A percentile compares a stretch with the other conserved stretches of the same genome.
phyloP scores from a whole-genome alignment of 257 asterid genomes.

The Solanum pinnatisectum region DNA sequence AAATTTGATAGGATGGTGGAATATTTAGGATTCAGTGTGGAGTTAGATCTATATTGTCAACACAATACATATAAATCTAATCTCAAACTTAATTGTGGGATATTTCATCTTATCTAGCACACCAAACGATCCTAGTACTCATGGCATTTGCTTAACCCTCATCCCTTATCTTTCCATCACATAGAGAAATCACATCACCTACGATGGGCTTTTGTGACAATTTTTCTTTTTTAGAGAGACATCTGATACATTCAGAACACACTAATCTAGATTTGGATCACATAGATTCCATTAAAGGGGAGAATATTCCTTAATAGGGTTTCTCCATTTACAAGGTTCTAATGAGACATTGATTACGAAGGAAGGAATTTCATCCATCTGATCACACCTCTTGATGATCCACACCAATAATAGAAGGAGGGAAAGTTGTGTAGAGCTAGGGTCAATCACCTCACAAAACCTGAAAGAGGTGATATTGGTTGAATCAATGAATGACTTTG shows the following conservation, averaged over 20 bases:
- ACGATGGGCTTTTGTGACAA: not conserved
- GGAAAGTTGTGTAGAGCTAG: not conserved
- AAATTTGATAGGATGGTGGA: not conserved
- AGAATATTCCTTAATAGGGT: not conserved
- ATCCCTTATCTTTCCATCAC: not conserved
- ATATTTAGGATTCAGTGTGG: not conserved
- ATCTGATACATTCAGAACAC: not conserved
- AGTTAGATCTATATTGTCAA: not conserved
- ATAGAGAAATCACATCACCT: not conserved
- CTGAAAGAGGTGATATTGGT: not conserved
- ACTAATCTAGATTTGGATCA: not conserved
- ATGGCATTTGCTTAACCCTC: not conserved
- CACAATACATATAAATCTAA: not conserved
- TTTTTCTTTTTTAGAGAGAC: not conserved
- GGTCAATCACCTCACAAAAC: not conserved
- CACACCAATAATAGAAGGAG: not conserved
- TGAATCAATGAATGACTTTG: too few relatives aligned
- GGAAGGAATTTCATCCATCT: not conserved
- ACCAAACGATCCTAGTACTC: not conserved
- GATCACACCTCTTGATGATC: not conserved
- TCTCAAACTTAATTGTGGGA: not conserved
- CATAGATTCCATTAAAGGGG: not conserved
- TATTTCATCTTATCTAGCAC: not conserved
- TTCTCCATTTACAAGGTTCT: not conserved
- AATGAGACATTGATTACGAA: not conserved